Base-by-base conservation (phyloP, 2,329 filamentous ascomycete genomes). In the Paramyrothecium roridum region DNA sequence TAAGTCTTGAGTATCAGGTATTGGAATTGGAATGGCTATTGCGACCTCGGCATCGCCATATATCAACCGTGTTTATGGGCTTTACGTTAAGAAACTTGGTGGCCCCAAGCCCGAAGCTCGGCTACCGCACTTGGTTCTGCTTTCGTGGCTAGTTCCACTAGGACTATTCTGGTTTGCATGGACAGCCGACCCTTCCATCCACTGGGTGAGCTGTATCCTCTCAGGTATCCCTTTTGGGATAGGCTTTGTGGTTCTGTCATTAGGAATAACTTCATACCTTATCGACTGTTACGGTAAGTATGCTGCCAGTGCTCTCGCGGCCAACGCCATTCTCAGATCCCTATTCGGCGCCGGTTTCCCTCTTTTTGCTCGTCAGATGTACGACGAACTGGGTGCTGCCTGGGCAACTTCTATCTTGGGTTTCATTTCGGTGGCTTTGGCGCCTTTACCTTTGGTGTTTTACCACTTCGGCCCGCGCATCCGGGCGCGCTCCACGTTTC, bases 11-110 rank as follows among this genome's bases (percentile, higher is more conserved):
- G 16, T 19, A 8, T 65, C 86, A 17, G 86, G 87, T 26, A 80
- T 89, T 8, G 79, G 81, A 2, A 77, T 87, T 8, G 86, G 87
- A 54, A 85, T 89, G 78, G 54, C 84, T 2, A 52, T 75, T 19
- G 83, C 82, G 2, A 76, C 86, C 1, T 56, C 69, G 2, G 84
- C 83, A 58, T 78, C 76, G 59, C 70, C 67, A 3, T 83, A 81
- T 61, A 75, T 74, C 57, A 67, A 79, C 34, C 70, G 66, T 54
- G 73, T 77, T 54, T 82, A 82, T 67, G 75, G 73, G 57, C 72
- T 76, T 6, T 83, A 83, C 63, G 60, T 71, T 21, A 51, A 51
- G 50, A 59, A 50, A 22, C 76, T 56, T 11, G 79, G 81, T 10
- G 79, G 81, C 4, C 37, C 37, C 37, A 43, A 43, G 37, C 37